phyloP scores from a whole-genome alignment of 176 grass and related monocot species.

The barley (Hordeum vulgare) region DNA sequence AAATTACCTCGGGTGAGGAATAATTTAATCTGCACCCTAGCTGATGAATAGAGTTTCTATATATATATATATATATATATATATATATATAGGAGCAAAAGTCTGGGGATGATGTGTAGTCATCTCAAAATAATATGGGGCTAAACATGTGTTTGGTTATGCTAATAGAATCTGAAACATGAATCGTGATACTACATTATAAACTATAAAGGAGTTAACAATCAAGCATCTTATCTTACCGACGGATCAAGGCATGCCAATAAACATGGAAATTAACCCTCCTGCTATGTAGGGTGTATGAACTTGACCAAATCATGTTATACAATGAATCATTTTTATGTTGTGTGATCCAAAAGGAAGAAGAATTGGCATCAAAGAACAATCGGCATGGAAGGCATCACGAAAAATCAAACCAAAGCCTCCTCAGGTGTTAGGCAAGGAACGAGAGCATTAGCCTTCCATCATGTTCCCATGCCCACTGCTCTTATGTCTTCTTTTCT shows the following conservation, averaged over 20 bases:
- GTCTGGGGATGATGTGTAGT: neutral
- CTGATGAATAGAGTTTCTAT: too few relatives aligned
- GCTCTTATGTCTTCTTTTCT: conserved; percentile 11
- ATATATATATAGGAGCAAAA: too few relatives aligned
- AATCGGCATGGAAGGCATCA: conserved; percentile 25
- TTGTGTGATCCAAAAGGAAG: neutral
- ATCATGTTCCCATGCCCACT: conserved; percentile 16
- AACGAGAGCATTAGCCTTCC: conserved; percentile 3
- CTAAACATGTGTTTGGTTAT: neutral
- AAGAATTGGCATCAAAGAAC: conserved; percentile 2
- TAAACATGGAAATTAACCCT: neutral
- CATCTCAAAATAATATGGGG: neutral
- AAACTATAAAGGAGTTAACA: neutral
- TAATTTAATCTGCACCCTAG: too few relatives aligned
- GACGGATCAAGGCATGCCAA: neutral
- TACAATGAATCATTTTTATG: neutral
- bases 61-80: too few relatives aligned
- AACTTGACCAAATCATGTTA: neutral
- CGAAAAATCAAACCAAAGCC: neutral
- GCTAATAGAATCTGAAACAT: neutral
- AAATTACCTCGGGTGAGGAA: too few relatives aligned
- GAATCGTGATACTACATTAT: neutral
- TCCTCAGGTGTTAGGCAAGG: neutral
- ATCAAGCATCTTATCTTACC: neutral
- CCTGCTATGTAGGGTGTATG: neutral